Percentiles rank a stretch among this genome's conserved stretches.
Evolutionary conservation across 2,329 filamentous ascomycete species (phyloP).

Genomic region (Ophiostoma quercus): DNA sequence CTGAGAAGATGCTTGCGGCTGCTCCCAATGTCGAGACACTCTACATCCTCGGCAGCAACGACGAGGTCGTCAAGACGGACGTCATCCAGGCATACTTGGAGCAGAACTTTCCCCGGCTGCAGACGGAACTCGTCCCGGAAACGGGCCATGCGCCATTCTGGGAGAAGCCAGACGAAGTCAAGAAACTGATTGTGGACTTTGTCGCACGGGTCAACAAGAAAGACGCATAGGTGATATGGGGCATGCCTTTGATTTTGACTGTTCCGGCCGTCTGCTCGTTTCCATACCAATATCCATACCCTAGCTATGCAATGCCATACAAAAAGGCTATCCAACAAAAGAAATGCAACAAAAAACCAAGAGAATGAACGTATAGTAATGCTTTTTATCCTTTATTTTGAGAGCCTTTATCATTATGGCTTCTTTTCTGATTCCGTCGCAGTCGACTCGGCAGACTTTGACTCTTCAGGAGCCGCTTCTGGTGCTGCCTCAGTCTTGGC

Average conservation of each 20-base stretch:
- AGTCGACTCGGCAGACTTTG: not conserved
- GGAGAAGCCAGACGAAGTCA: constrained; percentile 20
- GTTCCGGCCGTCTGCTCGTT: not conserved
- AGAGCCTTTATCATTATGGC: not conserved
- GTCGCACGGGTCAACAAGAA: constrained; percentile 12
- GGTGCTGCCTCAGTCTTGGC: not conserved
- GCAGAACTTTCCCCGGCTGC: constrained; percentile 10
- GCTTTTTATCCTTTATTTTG: not conserved
- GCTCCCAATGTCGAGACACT: constrained; percentile 1
- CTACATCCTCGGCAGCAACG: constrained; percentile 19
- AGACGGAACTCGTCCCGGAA: constrained; percentile 13
- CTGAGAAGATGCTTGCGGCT: constrained; percentile 8
- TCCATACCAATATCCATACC: not conserved
- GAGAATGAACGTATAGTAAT: not conserved
- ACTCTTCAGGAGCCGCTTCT: not conserved
- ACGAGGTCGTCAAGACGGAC: constrained; percentile 13
- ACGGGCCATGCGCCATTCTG: constrained; percentile 22
- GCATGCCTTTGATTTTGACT: not conserved
- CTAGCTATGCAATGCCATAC: not conserved
- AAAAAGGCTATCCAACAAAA: not conserved
- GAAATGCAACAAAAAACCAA: not conserved
- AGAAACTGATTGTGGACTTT: constrained; percentile 17
- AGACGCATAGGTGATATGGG: not conserved
- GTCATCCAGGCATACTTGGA: not conserved
- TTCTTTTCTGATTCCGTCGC: not conserved